Evolutionary conservation across 1,139 yeast genomes (phyloP), one percentile per base, ranked within the genome.

Genomic region (Kazachstania sp.): DNA sequence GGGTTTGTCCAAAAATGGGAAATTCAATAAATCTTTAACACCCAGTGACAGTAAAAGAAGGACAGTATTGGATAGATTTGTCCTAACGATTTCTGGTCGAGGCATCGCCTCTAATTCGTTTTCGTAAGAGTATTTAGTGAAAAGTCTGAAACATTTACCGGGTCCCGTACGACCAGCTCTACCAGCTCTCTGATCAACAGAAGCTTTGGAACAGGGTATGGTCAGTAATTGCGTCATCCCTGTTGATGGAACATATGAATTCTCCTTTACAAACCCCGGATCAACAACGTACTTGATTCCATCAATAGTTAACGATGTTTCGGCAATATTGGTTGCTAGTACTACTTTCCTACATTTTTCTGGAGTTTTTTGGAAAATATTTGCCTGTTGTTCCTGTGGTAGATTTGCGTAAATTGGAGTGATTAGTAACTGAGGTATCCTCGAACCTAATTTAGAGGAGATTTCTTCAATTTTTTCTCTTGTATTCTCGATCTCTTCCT

Each of bases 131-230:
- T 92, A 83, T 63, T 86, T 86, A 0, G 98, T 88, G 63, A 77
- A 92, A 26, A 94, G 68, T 43, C 98, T 67, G 62, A 84, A 94
- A 63, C 98, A 92, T 61, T 86, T 87, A 0, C 98, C 98, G 0
- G 97, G 95, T 0, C 95, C 95, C 7, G 87, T 86, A 71, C 98
- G 83, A 5, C 98, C 98, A 0, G 97, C 98, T 69, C 98, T 78
- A 49, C 98, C 98, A 0, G 97, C 95, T 49, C 98, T 70, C 67
- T 92, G 98, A 56, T 88, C 92, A 0, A 95, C 96, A n/a, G 95
- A 84, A 0, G 98, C 98, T 49, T 83, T 73, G 0, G 97, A 90
- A 59, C 97, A 87, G 0, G 95, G 88, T 0, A 79, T 82, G 1
- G 88, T 88, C 19, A 83, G 83, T 52, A 92, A 71, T 47, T 87